Percentiles rank a stretch among this genome's conserved stretches.
phyloP scores from a whole-genome alignment of 176 grass and related monocot species.

The Triticum dicoccoides region DNA sequence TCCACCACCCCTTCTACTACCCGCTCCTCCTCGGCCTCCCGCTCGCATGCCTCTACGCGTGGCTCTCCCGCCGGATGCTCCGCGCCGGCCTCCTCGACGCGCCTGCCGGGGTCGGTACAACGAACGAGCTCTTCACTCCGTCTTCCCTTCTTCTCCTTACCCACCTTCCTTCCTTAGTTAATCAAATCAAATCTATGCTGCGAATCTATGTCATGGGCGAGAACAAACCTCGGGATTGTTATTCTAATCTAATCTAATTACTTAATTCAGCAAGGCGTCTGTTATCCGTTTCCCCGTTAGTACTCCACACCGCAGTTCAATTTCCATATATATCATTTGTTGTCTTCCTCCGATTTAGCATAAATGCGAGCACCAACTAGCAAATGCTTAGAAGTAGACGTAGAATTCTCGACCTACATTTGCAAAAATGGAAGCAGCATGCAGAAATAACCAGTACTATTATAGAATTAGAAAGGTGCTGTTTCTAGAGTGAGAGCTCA shows the following conservation, averaged over 20 bases:
- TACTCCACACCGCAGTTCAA: neutral
- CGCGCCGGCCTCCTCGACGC: slow-evolving; percentile 51
- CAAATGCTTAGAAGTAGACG: neutral
- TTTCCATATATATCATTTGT: neutral
- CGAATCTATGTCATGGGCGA: slow-evolving; percentile 2
- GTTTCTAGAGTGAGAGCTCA: neutral
- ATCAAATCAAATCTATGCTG: neutral
- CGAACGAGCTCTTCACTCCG: neutral
- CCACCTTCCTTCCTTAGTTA: neutral
- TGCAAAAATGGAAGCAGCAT: neutral
- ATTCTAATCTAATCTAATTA: neutral
- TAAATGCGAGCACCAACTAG: neutral
- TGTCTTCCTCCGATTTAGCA: neutral
- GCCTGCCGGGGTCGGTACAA: slow-evolving; percentile 41
- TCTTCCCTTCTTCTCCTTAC: neutral
- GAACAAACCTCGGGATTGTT: slow-evolving; percentile 2
- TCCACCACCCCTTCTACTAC: slow-evolving; percentile 91
- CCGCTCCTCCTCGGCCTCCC: slow-evolving; percentile 74
- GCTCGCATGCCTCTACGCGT: slow-evolving; percentile 66
- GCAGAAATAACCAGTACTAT: neutral
- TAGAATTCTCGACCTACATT: neutral
- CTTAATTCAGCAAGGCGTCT: neutral
- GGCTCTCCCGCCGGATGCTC: slow-evolving; percentile 46
- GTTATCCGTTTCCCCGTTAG: neutral
- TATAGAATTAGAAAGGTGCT: neutral